These are phyloP conservation scores for Orychophragmus violaceus DNA, from an alignment of 345 rosid genomes.

Conservation along the genomic window DNA sequence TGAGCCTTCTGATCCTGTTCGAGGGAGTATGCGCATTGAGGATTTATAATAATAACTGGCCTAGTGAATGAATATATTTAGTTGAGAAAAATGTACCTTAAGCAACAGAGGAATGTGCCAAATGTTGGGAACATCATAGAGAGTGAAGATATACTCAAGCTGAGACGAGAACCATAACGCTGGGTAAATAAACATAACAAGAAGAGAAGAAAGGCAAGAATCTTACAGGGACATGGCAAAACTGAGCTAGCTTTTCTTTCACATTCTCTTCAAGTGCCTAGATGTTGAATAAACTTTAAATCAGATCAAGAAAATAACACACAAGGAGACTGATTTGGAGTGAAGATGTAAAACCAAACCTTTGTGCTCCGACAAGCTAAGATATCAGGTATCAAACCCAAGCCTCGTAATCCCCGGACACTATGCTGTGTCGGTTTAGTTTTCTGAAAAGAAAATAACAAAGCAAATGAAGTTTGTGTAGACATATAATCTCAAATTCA, in stretches of 20 bases:
- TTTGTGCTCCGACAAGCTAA: constrained; percentile 90
- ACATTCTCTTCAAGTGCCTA: constrained; percentile 78
- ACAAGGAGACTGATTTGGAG: background rate
- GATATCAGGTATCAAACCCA: constrained; percentile 79
- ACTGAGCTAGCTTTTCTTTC: constrained; percentile 67
- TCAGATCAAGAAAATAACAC: constrained; percentile 1
- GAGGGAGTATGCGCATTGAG: background rate
- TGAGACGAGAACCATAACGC: constrained; percentile 31
- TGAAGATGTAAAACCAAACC: constrained; percentile 37
- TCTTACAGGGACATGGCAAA: constrained; percentile 84
- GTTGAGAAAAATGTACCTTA: constrained; percentile 39
- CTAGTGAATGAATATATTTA: background rate
- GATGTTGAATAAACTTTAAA: background rate
- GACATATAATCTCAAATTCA: constrained; percentile 6
- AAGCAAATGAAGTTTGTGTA: background rate
- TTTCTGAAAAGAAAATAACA: constrained; percentile 46
- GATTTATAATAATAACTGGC: background rate
- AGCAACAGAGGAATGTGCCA: constrained; percentile 93
- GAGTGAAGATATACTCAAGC: constrained; percentile 67
- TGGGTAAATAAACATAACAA: background rate
- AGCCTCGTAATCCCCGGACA: constrained; percentile 75
- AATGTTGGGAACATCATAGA: constrained; percentile 87
- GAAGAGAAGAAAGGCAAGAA: background rate
- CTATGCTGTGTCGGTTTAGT: constrained; percentile 99
- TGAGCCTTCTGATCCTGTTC: constrained; percentile 90